Percentiles rank a stretch among this genome's conserved stretches.
Evolutionary conservation across 768 basidiomycete genomes (phyloP).

Genomic region (Favolaschia claudopus): DNA sequence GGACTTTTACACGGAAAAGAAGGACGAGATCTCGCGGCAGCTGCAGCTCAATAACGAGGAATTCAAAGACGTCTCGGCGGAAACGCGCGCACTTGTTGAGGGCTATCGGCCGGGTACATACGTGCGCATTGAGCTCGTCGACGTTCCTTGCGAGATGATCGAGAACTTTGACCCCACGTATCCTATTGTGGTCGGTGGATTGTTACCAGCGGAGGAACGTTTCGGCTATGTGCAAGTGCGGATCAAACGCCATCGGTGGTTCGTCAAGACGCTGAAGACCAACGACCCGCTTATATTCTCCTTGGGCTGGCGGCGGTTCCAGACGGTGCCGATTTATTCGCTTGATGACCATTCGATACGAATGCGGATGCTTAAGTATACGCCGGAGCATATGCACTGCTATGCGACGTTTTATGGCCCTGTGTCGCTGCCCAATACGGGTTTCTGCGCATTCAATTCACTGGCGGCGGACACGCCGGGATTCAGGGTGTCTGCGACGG

Average conservation of each 20-base stretch:
- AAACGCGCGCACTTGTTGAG: constrained; percentile 84
- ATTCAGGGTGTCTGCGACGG: constrained; percentile 92
- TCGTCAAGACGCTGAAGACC: constrained; percentile 88
- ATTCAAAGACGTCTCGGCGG: constrained; percentile 80
- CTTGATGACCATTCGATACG: constrained; percentile 97
- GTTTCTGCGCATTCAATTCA: constrained; percentile 97
- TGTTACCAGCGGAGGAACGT: constrained; percentile 87
- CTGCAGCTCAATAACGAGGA: constrained; percentile 84
- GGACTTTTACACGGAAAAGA: constrained; percentile 92
- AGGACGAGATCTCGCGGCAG: constrained; percentile 90
- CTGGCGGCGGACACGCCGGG: constrained; percentile 69
- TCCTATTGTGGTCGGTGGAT: constrained; percentile 92
- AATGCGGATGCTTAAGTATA: constrained; percentile 99
- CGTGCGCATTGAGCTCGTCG: constrained; percentile 86
- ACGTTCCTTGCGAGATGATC: constrained; percentile 91
- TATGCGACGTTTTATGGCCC: constrained; percentile 98
- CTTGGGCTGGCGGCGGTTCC: constrained; percentile 97
- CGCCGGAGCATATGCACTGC: constrained; percentile 99
- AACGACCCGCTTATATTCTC: constrained; percentile 97
- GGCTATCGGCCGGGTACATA: constrained; percentile 92
- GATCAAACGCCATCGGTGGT: constrained; percentile 97
- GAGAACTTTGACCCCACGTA: constrained; percentile 92
- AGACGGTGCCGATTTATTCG: constrained; percentile 93
- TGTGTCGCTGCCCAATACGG: constrained; percentile 89
- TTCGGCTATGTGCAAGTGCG: constrained; percentile 95